A percentile compares a stretch with the other conserved stretches of the same genome.
phyloP scores from a whole-genome alignment of 2,329 filamentous ascomycete species.

The Seiridium cupressi region DNA sequence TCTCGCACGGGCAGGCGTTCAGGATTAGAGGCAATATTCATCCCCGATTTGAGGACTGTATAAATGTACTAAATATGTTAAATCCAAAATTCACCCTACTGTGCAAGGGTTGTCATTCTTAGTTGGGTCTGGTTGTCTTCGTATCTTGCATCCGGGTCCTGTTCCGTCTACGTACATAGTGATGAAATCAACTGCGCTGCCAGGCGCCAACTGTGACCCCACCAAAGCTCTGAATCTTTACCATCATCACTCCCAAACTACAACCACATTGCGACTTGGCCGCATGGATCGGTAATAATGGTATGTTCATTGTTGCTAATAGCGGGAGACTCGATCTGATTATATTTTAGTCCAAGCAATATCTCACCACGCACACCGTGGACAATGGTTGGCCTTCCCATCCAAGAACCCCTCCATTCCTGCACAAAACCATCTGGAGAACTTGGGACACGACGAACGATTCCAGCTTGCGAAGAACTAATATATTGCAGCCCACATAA shows the following conservation, averaged over 20 bases:
- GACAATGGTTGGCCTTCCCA: slow-evolving; percentile 65
- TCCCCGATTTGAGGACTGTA: background rate
- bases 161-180: background rate
- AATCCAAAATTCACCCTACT: background rate
- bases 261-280: slow-evolving; percentile 15
- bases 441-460: background rate
- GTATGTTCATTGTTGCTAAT: slow-evolving; percentile 22
- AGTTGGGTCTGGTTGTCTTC: background rate
- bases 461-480: background rate
- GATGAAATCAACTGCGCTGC: slow-evolving; percentile 5
- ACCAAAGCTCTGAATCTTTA: slow-evolving; percentile 21
- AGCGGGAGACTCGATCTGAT: background rate
- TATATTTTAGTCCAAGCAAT: slow-evolving; percentile 86
- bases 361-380: slow-evolving; percentile 87
- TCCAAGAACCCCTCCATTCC: slow-evolving; percentile 12
- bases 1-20: slow-evolving; percentile 17
- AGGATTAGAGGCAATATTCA: slow-evolving; percentile 11
- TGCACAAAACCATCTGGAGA: slow-evolving; percentile 1
- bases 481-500: slow-evolving; percentile 64
- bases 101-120: background rate
- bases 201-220: slow-evolving; percentile 14
- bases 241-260: slow-evolving; percentile 17
- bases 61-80: slow-evolving; percentile 6
- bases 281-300: slow-evolving; percentile 39
- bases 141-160: too few species aligned